Evolutionary conservation across 768 basidiomycete species (phyloP).

Genomic region (Sarcodon sp.): DNA sequence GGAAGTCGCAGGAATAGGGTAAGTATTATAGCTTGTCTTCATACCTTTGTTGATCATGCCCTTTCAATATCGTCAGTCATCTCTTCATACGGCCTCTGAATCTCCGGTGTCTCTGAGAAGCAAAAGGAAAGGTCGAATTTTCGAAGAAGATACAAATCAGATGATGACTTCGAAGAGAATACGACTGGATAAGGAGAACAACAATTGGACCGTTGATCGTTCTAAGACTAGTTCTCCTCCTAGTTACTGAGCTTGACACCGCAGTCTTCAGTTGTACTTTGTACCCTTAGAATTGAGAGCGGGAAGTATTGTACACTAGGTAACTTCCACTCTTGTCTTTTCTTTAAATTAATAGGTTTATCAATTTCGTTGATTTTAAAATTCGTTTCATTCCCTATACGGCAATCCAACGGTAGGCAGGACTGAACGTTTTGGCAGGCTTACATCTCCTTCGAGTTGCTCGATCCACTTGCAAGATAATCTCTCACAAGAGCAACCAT

Average conservation of each 20-base stretch:
- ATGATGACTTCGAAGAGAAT: neutral
- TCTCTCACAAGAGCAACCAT: constrained; percentile 4
- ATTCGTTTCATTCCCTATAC: neutral
- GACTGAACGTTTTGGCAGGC: neutral
- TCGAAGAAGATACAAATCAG: constrained; percentile 3
- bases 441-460: no score
- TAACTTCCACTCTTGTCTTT: neutral
- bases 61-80: neutral
- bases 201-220: neutral
- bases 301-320: neutral
- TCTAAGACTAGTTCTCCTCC: neutral
- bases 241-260: neutral
- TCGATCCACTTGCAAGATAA: neutral
- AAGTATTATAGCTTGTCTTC: neutral
- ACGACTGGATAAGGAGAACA: neutral
- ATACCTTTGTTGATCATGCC: neutral
- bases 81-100: neutral
- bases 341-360: no score
- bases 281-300: neutral
- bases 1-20: neutral
- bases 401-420: neutral
- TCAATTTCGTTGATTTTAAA: neutral
- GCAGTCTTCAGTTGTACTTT: no score
- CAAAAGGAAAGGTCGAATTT: constrained; percentile 10
- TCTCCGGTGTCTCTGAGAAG: constrained; percentile 8